phyloP scores from a whole-genome alignment of 164 flowering plant genomes.

The Tetrastigma voinierianum region DNA sequence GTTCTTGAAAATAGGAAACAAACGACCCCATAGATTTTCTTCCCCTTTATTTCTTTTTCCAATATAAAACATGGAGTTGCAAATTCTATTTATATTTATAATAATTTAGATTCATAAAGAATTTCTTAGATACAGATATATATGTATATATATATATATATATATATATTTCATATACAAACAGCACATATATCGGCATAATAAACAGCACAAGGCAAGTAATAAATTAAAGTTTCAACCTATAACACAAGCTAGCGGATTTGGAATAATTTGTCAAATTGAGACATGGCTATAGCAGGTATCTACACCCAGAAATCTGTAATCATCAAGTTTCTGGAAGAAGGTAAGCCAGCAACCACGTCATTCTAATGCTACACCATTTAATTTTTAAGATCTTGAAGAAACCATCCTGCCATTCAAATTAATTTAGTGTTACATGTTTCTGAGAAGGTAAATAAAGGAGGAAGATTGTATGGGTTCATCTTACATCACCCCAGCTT shows the following conservation, averaged over 20 bases:
- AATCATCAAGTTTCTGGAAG: slow-evolving; percentile 55
- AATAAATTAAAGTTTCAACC: background rate
- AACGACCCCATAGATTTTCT: no score
- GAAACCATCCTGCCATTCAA: slow-evolving; percentile 66
- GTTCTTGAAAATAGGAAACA: no score
- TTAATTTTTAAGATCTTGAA: slow-evolving; percentile 84
- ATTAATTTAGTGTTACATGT: background rate
- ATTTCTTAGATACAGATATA: no score
- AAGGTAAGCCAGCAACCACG: slow-evolving; percentile 84
- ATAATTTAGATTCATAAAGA: no score
- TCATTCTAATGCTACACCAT: slow-evolving; percentile 91
- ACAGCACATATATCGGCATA: no score
- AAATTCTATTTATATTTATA: no score
- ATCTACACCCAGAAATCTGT: slow-evolving; percentile 29
- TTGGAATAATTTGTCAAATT: slow-evolving; percentile 12
- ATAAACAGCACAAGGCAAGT: no score
- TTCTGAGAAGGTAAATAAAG: background rate
- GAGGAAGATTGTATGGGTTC: background rate
- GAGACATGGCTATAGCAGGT: slow-evolving; percentile 26
- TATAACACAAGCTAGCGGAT: background rate
- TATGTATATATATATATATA: no score
- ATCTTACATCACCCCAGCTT: slow-evolving; percentile 96
- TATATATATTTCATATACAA: no score
- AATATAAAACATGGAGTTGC: no score
- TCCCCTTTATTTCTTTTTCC: no score